A percentile compares a stretch with the other conserved stretches of the same genome.
Conservation (phyloP, 371 early-diverging fungal genomes). For the Apophysomyces elegans region DNA sequence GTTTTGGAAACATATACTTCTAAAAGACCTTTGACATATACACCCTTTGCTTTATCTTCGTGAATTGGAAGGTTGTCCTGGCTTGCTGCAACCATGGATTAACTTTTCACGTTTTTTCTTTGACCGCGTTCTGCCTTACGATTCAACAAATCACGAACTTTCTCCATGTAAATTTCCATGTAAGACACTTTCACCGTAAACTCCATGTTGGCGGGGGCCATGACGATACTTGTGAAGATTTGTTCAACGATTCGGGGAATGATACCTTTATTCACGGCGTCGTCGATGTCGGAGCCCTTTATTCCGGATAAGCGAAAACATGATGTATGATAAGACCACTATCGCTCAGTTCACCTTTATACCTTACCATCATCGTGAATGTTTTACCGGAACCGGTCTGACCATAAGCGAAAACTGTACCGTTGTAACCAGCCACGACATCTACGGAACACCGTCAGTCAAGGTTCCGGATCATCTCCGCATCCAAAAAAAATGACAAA, state of each 20-base stretch:
- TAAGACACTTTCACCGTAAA: slow-evolving; percentile 95
- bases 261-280: slow-evolving; percentile 88
- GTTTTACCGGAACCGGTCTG: slow-evolving; percentile 99
- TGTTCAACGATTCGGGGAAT: slow-evolving; percentile 93
- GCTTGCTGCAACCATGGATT: slow-evolving; percentile 52
- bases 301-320: slow-evolving; percentile 78
- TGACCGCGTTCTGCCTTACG: slow-evolving; percentile 56
- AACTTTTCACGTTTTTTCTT: neutral
- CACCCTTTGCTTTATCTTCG: slow-evolving; percentile 93
- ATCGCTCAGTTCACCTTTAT: neutral
- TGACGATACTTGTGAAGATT: slow-evolving; percentile 86
- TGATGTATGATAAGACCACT: slow-evolving; percentile 24
- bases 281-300: slow-evolving; percentile 93
- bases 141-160: slow-evolving; percentile 94
- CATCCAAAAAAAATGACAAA: slow-evolving; percentile 8
- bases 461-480: neutral
- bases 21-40: slow-evolving; percentile 94
- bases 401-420: slow-evolving; percentile 99
- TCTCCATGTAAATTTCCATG: slow-evolving; percentile 99
- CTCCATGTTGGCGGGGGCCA: slow-evolving; percentile 86
- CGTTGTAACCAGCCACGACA: slow-evolving; percentile 89
- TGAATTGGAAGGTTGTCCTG: slow-evolving; percentile 93
- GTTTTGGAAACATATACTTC: slow-evolving; percentile 93
- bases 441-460: slow-evolving; percentile 31
- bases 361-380: slow-evolving; percentile 96